phyloP scores from a whole-genome alignment of 805 yeast species.

The Starmerella sp. region DNA sequence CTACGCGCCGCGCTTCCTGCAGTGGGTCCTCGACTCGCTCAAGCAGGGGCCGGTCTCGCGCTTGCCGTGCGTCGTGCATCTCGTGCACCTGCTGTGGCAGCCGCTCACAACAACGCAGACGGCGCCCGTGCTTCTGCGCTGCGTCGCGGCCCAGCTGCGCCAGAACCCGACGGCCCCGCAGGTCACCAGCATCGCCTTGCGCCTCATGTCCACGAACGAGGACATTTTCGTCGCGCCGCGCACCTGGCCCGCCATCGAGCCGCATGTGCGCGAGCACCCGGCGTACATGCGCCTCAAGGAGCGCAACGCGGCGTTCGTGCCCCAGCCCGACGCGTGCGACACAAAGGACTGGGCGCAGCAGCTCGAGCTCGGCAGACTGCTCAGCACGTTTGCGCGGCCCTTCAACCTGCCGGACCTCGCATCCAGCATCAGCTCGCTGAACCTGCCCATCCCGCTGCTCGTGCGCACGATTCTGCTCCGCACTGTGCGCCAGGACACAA shows the following conservation, averaged over 20 bases:
- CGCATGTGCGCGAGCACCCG: conserved; percentile 10
- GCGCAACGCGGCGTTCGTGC: conserved; percentile 19
- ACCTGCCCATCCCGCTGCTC: conserved; percentile 1
- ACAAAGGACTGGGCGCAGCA: conserved; percentile 15
- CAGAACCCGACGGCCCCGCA: background rate
- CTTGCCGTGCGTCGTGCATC: conserved; percentile 40
- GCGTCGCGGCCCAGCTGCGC: background rate
- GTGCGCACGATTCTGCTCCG: conserved; percentile 16
- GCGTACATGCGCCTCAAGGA: conserved; percentile 9
- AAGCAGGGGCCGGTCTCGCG: conserved; percentile 32
- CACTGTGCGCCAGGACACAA: conserved; percentile 11
- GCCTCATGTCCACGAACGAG: conserved; percentile 12
- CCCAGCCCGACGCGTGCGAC: conserved; percentile 8
- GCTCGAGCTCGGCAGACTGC: conserved; percentile 10
- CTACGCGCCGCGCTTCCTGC: conserved; percentile 49
- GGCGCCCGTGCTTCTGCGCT: conserved; percentile 9
- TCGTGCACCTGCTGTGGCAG: conserved; percentile 61
- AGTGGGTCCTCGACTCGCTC: conserved; percentile 51
- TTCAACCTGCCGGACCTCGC: conserved; percentile 18
- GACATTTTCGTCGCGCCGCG: conserved; percentile 18
- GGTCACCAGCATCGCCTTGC: background rate
- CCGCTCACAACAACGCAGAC: conserved; percentile 32
- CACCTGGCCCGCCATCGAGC: conserved; percentile 15
- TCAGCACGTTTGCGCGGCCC: conserved; percentile 27
- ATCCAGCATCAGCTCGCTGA: conserved; percentile 5